Evolutionary conservation across 495 filamentous ascomycete genomes (phyloP).

Genomic region (Neurospora sp.): DNA sequence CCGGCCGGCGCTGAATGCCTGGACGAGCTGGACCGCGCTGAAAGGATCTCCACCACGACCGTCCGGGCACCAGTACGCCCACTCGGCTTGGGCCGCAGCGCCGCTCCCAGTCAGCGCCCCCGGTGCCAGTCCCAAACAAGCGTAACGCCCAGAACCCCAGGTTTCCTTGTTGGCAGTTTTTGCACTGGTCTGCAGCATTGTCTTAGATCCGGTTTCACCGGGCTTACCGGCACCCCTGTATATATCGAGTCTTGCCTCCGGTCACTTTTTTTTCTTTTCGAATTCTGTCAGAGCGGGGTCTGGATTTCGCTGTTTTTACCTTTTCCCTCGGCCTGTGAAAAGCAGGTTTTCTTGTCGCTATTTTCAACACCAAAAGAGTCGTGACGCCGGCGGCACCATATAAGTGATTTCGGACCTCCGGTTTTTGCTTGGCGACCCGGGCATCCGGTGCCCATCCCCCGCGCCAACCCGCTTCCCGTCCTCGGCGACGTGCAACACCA

Average conservation of each 20-base stretch:
- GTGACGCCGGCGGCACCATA: background rate
- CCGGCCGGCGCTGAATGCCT: background rate
- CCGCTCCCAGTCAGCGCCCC: background rate
- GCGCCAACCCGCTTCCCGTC: background rate
- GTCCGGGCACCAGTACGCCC: background rate
- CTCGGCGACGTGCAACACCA: slow-evolving; percentile 1
- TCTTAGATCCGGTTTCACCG: background rate
- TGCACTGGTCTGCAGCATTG: background rate
- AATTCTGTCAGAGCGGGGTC: background rate
- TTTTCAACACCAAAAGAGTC: background rate
- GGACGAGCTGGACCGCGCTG: background rate
- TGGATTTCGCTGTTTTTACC: background rate
- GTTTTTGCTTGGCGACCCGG: background rate
- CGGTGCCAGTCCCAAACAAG: background rate
- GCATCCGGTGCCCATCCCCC: background rate
- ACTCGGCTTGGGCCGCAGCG: background rate
- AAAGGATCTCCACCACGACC: background rate
- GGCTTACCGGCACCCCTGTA: slow-evolving; percentile 4
- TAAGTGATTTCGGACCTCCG: background rate
- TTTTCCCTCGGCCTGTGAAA: background rate
- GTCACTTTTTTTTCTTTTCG: background rate
- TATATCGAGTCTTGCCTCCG: background rate
- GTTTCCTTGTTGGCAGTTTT: background rate
- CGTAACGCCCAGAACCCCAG: background rate
- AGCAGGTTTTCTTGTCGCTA: background rate